phyloP scores from a whole-genome alignment of 2,329 filamentous ascomycete species.

The Emydomyces testavorans region DNA sequence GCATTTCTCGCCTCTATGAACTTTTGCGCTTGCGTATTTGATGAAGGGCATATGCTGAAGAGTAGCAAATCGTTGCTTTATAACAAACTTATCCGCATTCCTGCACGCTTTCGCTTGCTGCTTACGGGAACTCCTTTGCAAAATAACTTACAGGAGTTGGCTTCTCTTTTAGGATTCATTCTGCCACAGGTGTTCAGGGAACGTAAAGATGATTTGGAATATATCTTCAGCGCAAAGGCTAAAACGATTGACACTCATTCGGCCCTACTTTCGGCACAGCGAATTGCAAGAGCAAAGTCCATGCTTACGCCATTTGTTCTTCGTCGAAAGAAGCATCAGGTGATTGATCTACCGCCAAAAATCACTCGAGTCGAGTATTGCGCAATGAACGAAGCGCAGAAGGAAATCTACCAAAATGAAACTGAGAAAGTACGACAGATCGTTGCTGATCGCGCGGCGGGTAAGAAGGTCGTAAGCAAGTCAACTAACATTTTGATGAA shows the following conservation, averaged over 20 bases:
- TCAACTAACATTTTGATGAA: slow-evolving; percentile 70
- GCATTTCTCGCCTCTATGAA: slow-evolving; percentile 50
- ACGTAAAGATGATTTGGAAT: slow-evolving; percentile 65
- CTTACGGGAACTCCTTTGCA: slow-evolving; percentile 87
- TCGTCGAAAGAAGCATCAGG: slow-evolving; percentile 84
- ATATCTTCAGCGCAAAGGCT: slow-evolving; percentile 85
- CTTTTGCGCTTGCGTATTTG: slow-evolving; percentile 60
- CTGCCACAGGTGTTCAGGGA: slow-evolving; percentile 72
- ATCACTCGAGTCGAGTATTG: slow-evolving; percentile 67
- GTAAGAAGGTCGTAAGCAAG: slow-evolving; percentile 44
- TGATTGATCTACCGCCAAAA: slow-evolving; percentile 76
- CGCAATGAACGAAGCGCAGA: slow-evolving; percentile 61
- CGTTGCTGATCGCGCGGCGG: slow-evolving; percentile 46
- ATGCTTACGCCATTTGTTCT: slow-evolving; percentile 95
- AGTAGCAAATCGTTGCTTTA: slow-evolving; percentile 77
- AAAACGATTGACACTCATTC: slow-evolving; percentile 64
- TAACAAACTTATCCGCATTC: slow-evolving; percentile 63
- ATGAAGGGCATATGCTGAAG: slow-evolving; percentile 89
- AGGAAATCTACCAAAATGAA: slow-evolving; percentile 58
- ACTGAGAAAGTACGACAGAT: slow-evolving; percentile 52
- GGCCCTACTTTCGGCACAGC: slow-evolving; percentile 72
- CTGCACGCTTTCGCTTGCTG: slow-evolving; percentile 70
- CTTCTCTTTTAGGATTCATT: slow-evolving; percentile 85
- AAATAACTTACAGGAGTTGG: slow-evolving; percentile 89
- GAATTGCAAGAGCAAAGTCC: slow-evolving; percentile 72